Evolutionary conservation across 78 protist species (phyloP), one percentile per base, ranked within the genome.

Genomic region (Dictyostelium intermedium): DNA sequence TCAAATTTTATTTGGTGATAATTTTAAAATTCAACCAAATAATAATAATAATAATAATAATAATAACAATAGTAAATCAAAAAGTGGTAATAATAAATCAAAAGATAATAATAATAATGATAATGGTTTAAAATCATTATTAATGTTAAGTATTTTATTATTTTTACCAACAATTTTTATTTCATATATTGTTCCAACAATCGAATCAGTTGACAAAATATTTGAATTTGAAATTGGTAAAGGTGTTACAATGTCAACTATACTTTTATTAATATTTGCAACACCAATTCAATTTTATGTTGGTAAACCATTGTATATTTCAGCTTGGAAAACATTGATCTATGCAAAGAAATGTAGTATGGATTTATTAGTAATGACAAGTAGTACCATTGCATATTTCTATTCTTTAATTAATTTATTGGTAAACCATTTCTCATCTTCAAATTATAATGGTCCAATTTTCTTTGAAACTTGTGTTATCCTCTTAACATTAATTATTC

Each of bases 401-500:
- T 97, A 93, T 80, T 97, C 99, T 3, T 16, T 95, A 23, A 3
- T 83, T 23, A 14, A 91, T 43, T 1, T 95, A 4, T 13, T 97
- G 32, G 13, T 77, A 69, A 18, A n/a, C 35, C 66, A 56, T 56
- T 1, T 25, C 20, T 6, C 43, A 20, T 16, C 85, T 25, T 2
- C 70, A 14, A 41, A 23, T 3, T 14, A 72, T 3, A 39, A 84
- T 10, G 83, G 35, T 6, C 53, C 27, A 27, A 69, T 83, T 20
- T 92, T 92, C 61, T 96, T 96, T 76, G 97, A 87, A 69, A 85
- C 96, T 0, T 45, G 92, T 13, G 78, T 85, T 43, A 83, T 95
- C 80, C 92, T 99, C 23, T 47, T 98, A 63, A 91, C 98, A 61
- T 97, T 99, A 39, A 93, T 98, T 41, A 47, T 83, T 5, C 56